Conservation (phyloP, 2,329 filamentous ascomycete species). For the Calonectria multiphialidica region DNA sequence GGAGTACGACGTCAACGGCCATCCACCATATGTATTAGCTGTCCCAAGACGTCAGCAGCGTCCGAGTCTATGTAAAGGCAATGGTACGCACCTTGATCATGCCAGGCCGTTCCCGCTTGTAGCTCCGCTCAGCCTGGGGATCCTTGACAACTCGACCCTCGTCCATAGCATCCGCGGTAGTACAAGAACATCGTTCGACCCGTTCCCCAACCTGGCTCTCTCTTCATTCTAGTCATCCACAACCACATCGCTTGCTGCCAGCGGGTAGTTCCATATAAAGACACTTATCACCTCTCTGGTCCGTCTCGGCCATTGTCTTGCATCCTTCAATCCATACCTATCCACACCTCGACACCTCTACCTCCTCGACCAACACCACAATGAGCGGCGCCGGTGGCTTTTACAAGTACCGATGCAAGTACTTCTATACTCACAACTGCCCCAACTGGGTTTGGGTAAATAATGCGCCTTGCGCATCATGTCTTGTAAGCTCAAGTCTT, state of each 20-base stretch:
- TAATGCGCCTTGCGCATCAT: constrained; percentile 61
- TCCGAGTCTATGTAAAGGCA: constrained; percentile 38
- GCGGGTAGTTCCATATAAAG: constrained; percentile 41
- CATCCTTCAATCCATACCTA: constrained; percentile 1
- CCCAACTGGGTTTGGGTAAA: constrained; percentile 68
- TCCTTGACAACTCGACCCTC: constrained; percentile 44
- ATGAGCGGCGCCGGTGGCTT: constrained; percentile 56
- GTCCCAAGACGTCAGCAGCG: constrained; percentile 42
- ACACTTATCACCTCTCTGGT: constrained; percentile 24
- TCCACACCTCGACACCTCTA: constrained; percentile 12
- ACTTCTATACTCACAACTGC: constrained; percentile 65
- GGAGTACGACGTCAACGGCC: constrained; percentile 45
- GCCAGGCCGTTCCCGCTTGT: constrained; percentile 42
- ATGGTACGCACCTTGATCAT: constrained; percentile 44
- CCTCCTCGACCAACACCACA: constrained; percentile 29
- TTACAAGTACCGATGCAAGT: constrained; percentile 68
- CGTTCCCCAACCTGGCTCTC: constrained; percentile 37
- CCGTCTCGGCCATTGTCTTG: constrained; percentile 2
- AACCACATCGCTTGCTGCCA: constrained; percentile 41
- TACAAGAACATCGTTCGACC: constrained; percentile 46
- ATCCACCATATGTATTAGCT: constrained; percentile 45
- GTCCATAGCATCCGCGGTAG: constrained; percentile 37
- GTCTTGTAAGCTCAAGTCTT: constrained; percentile 56
- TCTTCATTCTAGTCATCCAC: constrained; percentile 37
- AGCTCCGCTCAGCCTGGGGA: constrained; percentile 41